phyloP scores from a whole-genome alignment of 345 rosid species.

The Sisymbrium irio region DNA sequence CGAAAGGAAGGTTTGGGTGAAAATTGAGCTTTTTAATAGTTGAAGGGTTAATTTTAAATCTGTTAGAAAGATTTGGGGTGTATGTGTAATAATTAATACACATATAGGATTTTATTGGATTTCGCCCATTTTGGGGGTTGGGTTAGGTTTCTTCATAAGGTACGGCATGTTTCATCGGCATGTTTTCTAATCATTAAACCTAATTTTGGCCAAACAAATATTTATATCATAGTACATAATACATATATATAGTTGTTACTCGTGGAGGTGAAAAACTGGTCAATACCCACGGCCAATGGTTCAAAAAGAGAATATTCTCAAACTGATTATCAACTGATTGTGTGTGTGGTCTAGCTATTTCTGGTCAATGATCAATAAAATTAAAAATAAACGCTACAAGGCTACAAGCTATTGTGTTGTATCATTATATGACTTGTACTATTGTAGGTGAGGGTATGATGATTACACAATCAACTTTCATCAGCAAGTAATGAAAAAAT shows the following conservation, averaged over 20 bases:
- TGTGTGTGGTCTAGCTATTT: background rate
- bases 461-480: background rate
- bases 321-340: background rate
- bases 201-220: background rate
- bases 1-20: background rate
- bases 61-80: background rate
- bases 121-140: background rate
- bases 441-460: background rate
- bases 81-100: background rate
- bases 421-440: background rate
- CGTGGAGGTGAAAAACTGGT: background rate
- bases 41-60: background rate
- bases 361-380: background rate
- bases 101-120: background rate
- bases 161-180: background rate
- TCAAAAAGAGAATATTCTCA: background rate
- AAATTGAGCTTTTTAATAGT: conserved; percentile 12
- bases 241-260: background rate
- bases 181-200: background rate
- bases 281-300: background rate
- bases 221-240: background rate
- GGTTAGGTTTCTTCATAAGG: conserved; percentile 6
- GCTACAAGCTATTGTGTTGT: background rate
- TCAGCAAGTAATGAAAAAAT: background rate
- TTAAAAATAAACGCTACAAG: background rate